Evolutionary conservation across 164 flowering plant species (phyloP), one percentile per base, ranked within the genome.

Genomic region (Umbellularia californica): DNA sequence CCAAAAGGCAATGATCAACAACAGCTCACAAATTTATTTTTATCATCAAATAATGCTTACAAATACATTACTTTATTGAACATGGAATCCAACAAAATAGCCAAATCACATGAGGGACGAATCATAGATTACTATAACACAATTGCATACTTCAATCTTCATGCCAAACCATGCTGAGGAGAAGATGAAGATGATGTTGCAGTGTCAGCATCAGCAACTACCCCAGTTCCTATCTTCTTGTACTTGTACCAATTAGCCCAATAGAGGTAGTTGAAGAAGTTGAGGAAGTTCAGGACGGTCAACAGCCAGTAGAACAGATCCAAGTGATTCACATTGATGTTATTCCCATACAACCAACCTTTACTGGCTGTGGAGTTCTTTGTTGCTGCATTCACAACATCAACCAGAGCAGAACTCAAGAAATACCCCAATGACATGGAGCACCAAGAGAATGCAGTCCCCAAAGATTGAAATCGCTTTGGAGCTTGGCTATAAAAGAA

Each of bases 401-500:
- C 51, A 28, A 88, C 87, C 72, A 88, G 12, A 0, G 86, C 78
- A 25, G 85, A 78, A 72, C 88, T 87, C 25, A 86, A 33, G 70
- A 71, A 87, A 51, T 82, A 87, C 63, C 88, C 90, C 22, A 85
- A 27, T 2, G 87, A 85, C 85, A 82, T 81, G 20, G 88, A 85
- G 70, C 76, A 68, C 90, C 89, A 86, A 4, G 83, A 73, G 65
- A 85, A 83, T 67, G 85, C 81, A 47, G 89, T 86, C 0, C 87
- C 81, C 19, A 86, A 22, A 5, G 86, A 73, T 63, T 84, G 84
- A 24, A 88, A 64, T 10, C 60, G 79, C 55, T 76, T 81, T 0
- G 90, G 90, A 22, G 88, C 84, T 70, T 88, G 81, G 1, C 85
- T 83, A 76, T 88, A 86, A 80, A 88, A 86, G 50, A 86, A 83